These are phyloP conservation scores for Telopea speciosissima DNA, from an alignment of 177 flowering plant species.

Conservation along the genomic window DNA sequence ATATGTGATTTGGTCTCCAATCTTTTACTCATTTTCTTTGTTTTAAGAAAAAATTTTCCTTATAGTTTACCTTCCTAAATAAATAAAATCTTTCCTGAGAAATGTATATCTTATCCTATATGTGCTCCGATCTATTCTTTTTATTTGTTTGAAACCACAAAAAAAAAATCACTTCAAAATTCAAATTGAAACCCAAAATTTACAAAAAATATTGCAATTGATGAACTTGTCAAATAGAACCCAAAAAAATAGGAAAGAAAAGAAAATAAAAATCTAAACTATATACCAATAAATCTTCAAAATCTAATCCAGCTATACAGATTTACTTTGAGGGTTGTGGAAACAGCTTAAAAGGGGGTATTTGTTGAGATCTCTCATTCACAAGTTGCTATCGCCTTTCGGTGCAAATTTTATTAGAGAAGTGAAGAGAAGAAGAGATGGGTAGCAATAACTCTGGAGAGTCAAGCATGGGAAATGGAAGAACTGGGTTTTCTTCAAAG, in stretches of 20 bases:
- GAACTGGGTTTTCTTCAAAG: slow-evolving; percentile 39
- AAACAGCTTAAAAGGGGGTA: slow-evolving; percentile 26
- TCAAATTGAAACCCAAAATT: too few species aligned
- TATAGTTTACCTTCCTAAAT: too few species aligned
- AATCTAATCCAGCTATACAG: slow-evolving; percentile 77
- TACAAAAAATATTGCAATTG: too few species aligned
- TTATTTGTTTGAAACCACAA: too few species aligned
- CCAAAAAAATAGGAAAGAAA: slow-evolving; percentile 6
- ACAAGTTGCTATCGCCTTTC: not conserved
- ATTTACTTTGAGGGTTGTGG: slow-evolving; percentile 3
- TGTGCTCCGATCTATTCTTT: too few species aligned
- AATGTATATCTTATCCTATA: too few species aligned
- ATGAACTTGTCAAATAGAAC: slow-evolving; percentile 5
- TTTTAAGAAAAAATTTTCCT: too few species aligned
- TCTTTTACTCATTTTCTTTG: too few species aligned
- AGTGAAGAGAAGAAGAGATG: slow-evolving; percentile 36
- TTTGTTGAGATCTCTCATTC: too few species aligned
- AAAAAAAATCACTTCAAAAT: too few species aligned
- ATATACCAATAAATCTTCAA: slow-evolving; percentile 28
- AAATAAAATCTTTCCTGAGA: too few species aligned
- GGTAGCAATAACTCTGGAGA: slow-evolving; percentile 61
- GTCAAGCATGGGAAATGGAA: slow-evolving; percentile 48
- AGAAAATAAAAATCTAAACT: slow-evolving; percentile 36
- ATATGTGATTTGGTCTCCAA: not conserved
- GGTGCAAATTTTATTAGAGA: not conserved